Percentiles rank a stretch among this genome's conserved stretches.
These are phyloP conservation scores for Coemansia reversa DNA, from an alignment of 192 early-diverging fungal genomes.

Conservation along the genomic window DNA sequence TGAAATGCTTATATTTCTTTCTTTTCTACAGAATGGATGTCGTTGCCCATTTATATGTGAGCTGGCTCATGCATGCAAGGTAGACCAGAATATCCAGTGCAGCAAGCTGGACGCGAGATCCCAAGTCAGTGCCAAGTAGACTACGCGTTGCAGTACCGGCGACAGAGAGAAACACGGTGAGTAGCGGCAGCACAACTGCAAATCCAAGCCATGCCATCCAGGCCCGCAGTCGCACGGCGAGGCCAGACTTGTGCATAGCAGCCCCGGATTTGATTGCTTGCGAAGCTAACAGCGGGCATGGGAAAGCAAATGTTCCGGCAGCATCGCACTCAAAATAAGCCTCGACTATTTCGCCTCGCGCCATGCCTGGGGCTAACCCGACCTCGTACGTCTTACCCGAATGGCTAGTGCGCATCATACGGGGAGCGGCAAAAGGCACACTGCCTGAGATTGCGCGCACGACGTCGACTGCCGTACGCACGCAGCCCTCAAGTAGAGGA, in stretches of 20 bases:
- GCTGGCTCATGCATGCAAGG: conserved; percentile 12
- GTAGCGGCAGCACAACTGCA: conserved; percentile 13
- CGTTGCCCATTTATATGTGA: conserved; percentile 3
- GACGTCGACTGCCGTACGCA: conserved; percentile 58
- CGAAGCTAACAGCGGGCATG: conserved; percentile 1
- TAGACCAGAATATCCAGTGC: conserved; percentile 22
- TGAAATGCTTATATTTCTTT: background rate
- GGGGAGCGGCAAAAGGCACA: conserved; percentile 25
- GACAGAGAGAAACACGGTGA: conserved; percentile 4
- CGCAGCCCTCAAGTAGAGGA: conserved; percentile 63
- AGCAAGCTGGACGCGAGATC: conserved; percentile 19
- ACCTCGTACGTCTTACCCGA: conserved; percentile 22
- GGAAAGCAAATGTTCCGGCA: conserved; percentile 25
- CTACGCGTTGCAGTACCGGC: background rate
- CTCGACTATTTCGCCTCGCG: conserved; percentile 33
- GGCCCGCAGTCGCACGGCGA: background rate
- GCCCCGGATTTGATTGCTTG: background rate
- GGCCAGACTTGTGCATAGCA: background rate
- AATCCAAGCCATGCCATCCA: conserved; percentile 30
- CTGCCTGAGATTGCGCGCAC: conserved; percentile 39
- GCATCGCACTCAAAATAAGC: conserved; percentile 41
- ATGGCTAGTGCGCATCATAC: conserved; percentile 6
- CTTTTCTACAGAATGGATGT: background rate
- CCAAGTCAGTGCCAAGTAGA: conserved; percentile 17
- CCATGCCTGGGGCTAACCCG: conserved; percentile 31